phyloP scores from a whole-genome alignment of 192 early-diverging fungal species.

The Umbelopsis isabellina region DNA sequence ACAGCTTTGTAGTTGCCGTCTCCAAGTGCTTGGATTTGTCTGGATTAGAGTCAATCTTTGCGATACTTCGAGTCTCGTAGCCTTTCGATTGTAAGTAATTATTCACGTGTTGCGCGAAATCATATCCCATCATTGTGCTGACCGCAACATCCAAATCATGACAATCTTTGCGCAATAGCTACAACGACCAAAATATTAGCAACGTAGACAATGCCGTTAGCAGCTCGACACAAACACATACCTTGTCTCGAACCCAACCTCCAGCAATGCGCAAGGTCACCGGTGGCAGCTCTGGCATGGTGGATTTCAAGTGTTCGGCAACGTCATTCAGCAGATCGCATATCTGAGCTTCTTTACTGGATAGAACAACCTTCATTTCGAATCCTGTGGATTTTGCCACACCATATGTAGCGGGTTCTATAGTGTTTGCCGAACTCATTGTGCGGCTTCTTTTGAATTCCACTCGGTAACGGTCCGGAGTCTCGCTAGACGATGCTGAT shows the following conservation, averaged over 20 bases:
- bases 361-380: conserved; percentile 53
- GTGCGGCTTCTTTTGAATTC: conserved; percentile 7
- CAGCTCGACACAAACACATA: conserved; percentile 25
- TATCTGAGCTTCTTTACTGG: conserved; percentile 65
- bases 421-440: not conserved
- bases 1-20: conserved; percentile 88
- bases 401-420: conserved; percentile 26
- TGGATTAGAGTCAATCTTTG: conserved; percentile 90
- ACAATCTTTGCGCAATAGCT: conserved; percentile 84
- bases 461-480: not conserved
- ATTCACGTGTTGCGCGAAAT: conserved; percentile 82
- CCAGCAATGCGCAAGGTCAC: conserved; percentile 89
- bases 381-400: conserved; percentile 23
- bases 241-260: conserved; percentile 99
- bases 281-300: conserved; percentile 49
- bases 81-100: conserved; percentile 55
- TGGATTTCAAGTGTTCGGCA: conserved; percentile 53
- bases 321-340: conserved; percentile 68
- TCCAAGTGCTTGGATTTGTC: conserved; percentile 97
- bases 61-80: conserved; percentile 53
- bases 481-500: conserved; percentile 11
- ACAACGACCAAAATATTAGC: not conserved
- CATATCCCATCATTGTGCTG: conserved; percentile 90
- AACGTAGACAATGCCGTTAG: not conserved
- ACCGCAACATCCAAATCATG: conserved; percentile 96